These are phyloP conservation scores for Filobasidium wieringae DNA, from an alignment of 768 basidiomycete genomes.

Conservation along the genomic window DNA sequence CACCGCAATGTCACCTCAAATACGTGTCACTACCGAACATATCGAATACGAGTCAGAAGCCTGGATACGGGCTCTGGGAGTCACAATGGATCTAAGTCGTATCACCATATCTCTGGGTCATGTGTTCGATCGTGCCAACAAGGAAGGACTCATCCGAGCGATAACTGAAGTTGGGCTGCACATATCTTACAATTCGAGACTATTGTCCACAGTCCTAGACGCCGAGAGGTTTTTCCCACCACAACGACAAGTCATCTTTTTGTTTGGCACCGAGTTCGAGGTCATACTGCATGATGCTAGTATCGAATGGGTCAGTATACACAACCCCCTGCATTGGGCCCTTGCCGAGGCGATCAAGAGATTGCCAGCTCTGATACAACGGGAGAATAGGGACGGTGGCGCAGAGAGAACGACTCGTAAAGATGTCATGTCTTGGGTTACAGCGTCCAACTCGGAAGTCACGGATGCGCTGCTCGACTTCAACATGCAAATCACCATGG, in stretches of 20 bases:
- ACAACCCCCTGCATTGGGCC: constrained; percentile 12
- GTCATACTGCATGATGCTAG: constrained; percentile 66
- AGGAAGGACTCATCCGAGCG: constrained; percentile 45
- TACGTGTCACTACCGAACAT: constrained; percentile 65
- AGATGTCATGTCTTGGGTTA: neutral
- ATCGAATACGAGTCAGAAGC: constrained; percentile 94
- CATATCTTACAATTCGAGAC: neutral
- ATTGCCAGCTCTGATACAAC: neutral
- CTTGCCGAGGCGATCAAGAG: constrained; percentile 6
- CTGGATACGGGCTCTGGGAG: constrained; percentile 94
- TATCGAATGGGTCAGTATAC: constrained; percentile 53
- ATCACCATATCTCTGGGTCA: constrained; percentile 83
- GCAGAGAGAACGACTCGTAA: neutral
- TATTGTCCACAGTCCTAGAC: constrained; percentile 56
- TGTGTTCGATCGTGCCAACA: constrained; percentile 53
- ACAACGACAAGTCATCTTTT: constrained; percentile 54
- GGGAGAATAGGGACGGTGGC: neutral
- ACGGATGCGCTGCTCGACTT: neutral
- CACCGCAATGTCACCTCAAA: constrained; percentile 85
- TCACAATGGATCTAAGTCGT: constrained; percentile 77
- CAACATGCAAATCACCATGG: constrained; percentile 42
- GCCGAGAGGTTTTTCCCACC: constrained; percentile 53
- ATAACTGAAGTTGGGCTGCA: constrained; percentile 42
- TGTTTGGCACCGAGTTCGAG: constrained; percentile 51
- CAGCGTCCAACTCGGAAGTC: neutral